Conservation (phyloP, 148 eudicot species). For the Chenopodium berlandieri region DNA sequence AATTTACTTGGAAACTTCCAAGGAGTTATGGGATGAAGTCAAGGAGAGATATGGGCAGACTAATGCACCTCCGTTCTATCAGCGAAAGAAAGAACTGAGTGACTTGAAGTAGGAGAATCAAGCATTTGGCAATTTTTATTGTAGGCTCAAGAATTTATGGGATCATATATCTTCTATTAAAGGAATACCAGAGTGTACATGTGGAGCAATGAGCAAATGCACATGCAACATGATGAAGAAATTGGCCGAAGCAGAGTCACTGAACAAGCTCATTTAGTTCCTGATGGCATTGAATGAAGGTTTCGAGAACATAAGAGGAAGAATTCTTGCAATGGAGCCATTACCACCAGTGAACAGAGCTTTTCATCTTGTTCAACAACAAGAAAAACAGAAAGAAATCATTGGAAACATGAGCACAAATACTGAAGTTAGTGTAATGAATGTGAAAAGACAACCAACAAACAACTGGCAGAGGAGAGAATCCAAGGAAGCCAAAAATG, state of each 20-base stretch:
- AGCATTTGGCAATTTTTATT: neutral
- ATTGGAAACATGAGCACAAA: neutral
- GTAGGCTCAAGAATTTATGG: neutral
- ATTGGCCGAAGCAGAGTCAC: neutral
- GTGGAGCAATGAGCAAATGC: neutral
- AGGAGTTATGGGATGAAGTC: neutral
- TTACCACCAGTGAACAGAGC: neutral
- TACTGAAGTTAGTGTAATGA: neutral
- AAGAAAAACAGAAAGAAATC: neutral
- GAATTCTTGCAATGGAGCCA: neutral
- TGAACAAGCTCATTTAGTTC: neutral
- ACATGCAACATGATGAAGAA: neutral
- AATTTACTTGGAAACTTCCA: neutral
- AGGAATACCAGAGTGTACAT: neutral
- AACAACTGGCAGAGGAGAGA: neutral
- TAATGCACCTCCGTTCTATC: neutral
- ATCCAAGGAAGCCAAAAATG: neutral
- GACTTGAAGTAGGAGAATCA: neutral
- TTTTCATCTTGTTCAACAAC: neutral
- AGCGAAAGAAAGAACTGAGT: neutral
- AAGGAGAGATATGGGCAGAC: neutral
- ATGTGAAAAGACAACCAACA: neutral
- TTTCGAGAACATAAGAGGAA: neutral
- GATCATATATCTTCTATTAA: neutral
- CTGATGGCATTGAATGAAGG: neutral